Conservation (phyloP, 768 basidiomycete species). For the Cantharellus cinnabarinus region DNA sequence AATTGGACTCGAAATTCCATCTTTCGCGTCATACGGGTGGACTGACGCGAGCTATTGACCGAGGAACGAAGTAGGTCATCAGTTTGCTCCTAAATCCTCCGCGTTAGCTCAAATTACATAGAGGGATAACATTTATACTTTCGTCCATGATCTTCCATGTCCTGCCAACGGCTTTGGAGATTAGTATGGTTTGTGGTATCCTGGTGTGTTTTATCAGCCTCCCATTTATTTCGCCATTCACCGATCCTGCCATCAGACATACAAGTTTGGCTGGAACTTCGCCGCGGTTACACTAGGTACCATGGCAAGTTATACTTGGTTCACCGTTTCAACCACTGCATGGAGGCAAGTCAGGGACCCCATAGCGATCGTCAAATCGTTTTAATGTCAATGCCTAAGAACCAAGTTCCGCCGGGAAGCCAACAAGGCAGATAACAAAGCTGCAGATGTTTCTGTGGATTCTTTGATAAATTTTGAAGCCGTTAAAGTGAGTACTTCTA, state of each 20-base stretch:
- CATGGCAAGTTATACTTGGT: conserved; percentile 88
- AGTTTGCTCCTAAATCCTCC: neutral
- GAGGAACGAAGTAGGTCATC: conserved; percentile 72
- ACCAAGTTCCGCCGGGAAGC: conserved; percentile 87
- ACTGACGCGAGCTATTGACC: conserved; percentile 85
- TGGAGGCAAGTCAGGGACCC: conserved; percentile 49
- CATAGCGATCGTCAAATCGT: neutral
- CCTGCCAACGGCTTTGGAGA: conserved; percentile 88
- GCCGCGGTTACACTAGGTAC: conserved; percentile 74
- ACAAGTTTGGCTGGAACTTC: conserved; percentile 95
- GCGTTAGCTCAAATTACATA: conserved; percentile 15
- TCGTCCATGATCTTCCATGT: conserved; percentile 89
- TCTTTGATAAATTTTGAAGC: conserved; percentile 97
- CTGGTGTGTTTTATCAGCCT: conserved; percentile 33
- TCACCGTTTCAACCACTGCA: conserved; percentile 85
- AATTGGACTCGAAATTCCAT: conserved; percentile 84
- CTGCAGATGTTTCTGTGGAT: conserved; percentile 84
- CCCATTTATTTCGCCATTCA: neutral
- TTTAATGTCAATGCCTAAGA: conserved; percentile 20
- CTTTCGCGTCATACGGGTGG: conserved; percentile 88
- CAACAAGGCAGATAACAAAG: conserved; percentile 91
- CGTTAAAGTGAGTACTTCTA: conserved; percentile 48
- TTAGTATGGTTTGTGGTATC: conserved; percentile 92
- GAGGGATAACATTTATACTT: conserved; percentile 89
- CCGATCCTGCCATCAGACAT: conserved; percentile 35